These are phyloP conservation scores for Mycena maculata DNA, from an alignment of 768 basidiomycete genomes.

Conservation along the genomic window DNA sequence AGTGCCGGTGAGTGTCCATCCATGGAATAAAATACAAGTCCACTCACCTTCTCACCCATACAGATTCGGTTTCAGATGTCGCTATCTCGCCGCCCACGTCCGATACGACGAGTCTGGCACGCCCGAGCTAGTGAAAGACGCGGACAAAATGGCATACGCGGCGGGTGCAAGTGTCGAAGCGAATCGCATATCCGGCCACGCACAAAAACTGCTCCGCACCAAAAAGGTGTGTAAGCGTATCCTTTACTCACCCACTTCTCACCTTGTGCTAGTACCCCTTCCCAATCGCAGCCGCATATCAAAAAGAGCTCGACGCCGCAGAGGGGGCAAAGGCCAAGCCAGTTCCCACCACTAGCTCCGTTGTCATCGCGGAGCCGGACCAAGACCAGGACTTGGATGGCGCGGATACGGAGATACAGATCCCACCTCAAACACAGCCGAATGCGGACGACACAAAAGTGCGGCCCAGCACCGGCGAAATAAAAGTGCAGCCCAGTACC, in stretches of 20 bases:
- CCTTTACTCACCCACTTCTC: background rate
- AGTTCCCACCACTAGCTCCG: slow-evolving; percentile 35
- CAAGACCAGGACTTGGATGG: slow-evolving; percentile 52
- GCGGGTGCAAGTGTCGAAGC: slow-evolving; percentile 68
- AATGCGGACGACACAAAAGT: slow-evolving; percentile 41
- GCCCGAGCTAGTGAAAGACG: slow-evolving; percentile 61
- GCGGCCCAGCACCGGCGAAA: slow-evolving; percentile 19
- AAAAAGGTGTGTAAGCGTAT: slow-evolving; percentile 69
- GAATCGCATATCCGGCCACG: slow-evolving; percentile 72
- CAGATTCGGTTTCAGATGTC: slow-evolving; percentile 88
- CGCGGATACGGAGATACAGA: slow-evolving; percentile 5
- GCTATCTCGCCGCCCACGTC: slow-evolving; percentile 87
- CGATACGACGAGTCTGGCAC: slow-evolving; percentile 57
- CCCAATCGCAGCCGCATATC: slow-evolving; percentile 72
- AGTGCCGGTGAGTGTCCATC: slow-evolving; percentile 64
- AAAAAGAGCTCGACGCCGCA: slow-evolving; percentile 59
- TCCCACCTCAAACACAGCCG: slow-evolving; percentile 1
- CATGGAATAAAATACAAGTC: too few species aligned
- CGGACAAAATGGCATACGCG: slow-evolving; percentile 64
- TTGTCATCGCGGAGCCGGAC: slow-evolving; percentile 54
- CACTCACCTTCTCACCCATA: too few species aligned
- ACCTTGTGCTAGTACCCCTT: slow-evolving; percentile 63
- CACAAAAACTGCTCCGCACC: slow-evolving; percentile 70
- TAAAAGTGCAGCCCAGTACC: slow-evolving; percentile 21
- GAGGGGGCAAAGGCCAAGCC: slow-evolving; percentile 43